Conservation (phyloP, 2,329 filamentous ascomycete genomes). For the Ascosphaera acerosa region DNA sequence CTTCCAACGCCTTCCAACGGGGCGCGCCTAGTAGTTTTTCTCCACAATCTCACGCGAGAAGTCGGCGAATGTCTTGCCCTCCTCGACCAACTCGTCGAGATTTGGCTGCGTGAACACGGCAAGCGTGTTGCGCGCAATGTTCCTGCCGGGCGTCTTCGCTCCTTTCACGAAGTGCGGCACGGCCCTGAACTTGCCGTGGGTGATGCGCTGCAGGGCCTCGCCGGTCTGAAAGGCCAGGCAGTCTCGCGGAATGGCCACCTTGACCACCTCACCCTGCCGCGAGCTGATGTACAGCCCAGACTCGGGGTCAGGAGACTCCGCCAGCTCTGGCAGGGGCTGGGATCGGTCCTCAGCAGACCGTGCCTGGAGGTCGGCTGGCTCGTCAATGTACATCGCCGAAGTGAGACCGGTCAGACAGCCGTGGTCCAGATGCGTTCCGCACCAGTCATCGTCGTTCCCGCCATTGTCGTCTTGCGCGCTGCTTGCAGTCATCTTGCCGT, state of each 20-base stretch:
- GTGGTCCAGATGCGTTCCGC: constrained; percentile 53
- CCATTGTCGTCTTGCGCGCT: constrained; percentile 1
- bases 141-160: constrained; percentile 28
- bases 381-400: constrained; percentile 88
- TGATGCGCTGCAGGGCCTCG: constrained; percentile 75
- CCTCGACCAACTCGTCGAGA: constrained; percentile 42
- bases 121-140: constrained; percentile 59
- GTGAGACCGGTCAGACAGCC: constrained; percentile 86
- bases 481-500: too few species aligned
- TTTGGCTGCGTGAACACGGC: constrained; percentile 97
- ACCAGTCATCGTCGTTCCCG: constrained; percentile 72
- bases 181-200: constrained; percentile 69
- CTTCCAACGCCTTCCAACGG: too few species aligned
- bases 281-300: constrained; percentile 90
- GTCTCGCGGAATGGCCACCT: constrained; percentile 74
- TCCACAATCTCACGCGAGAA: constrained; percentile 64
- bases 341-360: constrained; percentile 9
- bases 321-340: constrained; percentile 37
- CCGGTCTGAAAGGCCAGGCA: constrained; percentile 93
- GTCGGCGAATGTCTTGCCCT: constrained; percentile 46
- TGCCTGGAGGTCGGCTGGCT: constrained; percentile 21
- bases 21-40: constrained; percentile 32
- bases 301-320: constrained; percentile 50
- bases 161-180: constrained; percentile 91
- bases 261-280: constrained; percentile 54